These are phyloP conservation scores for Tubosaeta brunneosetosa DNA, from an alignment of 768 basidiomycete genomes.

Conservation along the genomic window DNA sequence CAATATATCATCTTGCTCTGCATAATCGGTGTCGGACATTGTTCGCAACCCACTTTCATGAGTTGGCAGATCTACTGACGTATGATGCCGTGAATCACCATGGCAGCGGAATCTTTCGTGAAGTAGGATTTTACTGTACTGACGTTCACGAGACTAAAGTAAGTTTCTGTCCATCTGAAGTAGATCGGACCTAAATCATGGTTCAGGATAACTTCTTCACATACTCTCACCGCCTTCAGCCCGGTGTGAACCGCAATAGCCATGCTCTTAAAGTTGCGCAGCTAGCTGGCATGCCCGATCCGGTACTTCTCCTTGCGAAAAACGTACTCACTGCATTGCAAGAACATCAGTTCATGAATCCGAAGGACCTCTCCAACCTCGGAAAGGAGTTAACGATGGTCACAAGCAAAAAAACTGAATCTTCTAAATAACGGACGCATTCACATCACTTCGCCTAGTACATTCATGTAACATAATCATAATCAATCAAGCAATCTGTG, in stretches of 20 bases:
- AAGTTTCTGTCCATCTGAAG: background rate
- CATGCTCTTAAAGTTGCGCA: conserved; percentile 90
- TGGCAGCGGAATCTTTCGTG: conserved; percentile 47
- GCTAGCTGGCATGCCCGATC: conserved; percentile 74
- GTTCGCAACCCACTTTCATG: conserved; percentile 99
- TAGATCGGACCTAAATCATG: background rate
- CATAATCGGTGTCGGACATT: conserved; percentile 76
- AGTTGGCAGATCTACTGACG: conserved; percentile 80
- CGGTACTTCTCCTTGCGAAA: conserved; percentile 58
- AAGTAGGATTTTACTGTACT: conserved; percentile 84
- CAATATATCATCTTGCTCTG: conserved; percentile 73
- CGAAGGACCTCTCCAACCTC: conserved; percentile 29
- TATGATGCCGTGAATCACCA: conserved; percentile 39
- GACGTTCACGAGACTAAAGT: conserved; percentile 71
- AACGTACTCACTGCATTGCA: conserved; percentile 44
- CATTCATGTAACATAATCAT: background rate
- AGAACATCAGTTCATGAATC: conserved; percentile 20
- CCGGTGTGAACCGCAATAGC: conserved; percentile 86
- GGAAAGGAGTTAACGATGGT: conserved; percentile 26
- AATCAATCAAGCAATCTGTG: conserved; percentile 35
- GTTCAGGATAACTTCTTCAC: conserved; percentile 69
- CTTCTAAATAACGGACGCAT: background rate
- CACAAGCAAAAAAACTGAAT: background rate
- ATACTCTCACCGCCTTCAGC: conserved; percentile 75
- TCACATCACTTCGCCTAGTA: background rate